Evolutionary conservation across 257 asterid species (phyloP).

Genomic region (Echites panduratus): DNA sequence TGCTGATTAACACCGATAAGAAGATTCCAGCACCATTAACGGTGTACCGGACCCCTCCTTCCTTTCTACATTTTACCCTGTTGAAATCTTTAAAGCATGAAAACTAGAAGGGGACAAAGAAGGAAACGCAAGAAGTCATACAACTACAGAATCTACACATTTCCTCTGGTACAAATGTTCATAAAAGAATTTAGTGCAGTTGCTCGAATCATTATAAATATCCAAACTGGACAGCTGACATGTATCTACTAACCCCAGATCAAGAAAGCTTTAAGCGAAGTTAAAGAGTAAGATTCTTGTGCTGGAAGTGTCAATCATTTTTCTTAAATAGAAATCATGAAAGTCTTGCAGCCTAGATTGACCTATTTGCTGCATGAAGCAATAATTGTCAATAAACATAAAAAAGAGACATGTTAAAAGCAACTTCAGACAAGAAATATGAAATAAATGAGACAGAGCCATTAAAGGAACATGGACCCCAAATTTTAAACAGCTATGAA

Average conservation of each 20-base stretch:
- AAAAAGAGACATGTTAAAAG: background rate
- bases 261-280: background rate
- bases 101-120: background rate
- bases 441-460: background rate
- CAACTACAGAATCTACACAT: background rate
- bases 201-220: background rate
- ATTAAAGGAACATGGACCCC: background rate
- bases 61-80: constrained; percentile 59
- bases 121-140: too few species aligned
- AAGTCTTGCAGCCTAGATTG: background rate
- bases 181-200: background rate
- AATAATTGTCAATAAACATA: background rate
- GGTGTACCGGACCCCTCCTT: constrained; percentile 57
- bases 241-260: background rate
- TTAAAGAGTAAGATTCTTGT: background rate
- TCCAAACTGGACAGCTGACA: background rate
- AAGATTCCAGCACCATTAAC: constrained; percentile 45
- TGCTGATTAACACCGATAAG: constrained; percentile 48
- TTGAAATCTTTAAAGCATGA: constrained; percentile 5
- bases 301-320: background rate
- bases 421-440: background rate
- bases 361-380: background rate
- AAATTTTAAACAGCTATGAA: background rate
- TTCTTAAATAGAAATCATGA: background rate
- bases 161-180: too few species aligned